Evolutionary conservation across 1,284 basidiomycete species (phyloP).

Genomic region (Agroathelia rolfsii): DNA sequence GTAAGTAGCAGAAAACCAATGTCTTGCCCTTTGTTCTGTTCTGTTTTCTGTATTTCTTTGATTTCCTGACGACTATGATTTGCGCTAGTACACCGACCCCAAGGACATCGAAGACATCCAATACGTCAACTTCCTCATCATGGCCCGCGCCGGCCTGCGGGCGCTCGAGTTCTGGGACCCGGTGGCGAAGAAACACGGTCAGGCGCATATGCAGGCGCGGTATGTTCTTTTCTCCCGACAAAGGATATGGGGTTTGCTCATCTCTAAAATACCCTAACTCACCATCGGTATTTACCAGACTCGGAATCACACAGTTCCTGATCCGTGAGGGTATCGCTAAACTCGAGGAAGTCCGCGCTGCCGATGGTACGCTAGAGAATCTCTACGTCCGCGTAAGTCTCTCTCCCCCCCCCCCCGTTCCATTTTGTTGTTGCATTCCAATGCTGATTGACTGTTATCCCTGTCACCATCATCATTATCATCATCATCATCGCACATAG

Average conservation of each 20-base stretch:
- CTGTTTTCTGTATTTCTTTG: neutral
- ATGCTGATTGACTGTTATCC: constrained; percentile 2
- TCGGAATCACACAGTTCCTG: constrained; percentile 74
- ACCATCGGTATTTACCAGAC: constrained; percentile 25
- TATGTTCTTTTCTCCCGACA: constrained; percentile 20
- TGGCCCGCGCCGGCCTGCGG: constrained; percentile 75
- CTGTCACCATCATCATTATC: too few relatives aligned
- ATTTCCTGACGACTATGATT: constrained; percentile 2
- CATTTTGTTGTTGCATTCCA: constrained; percentile 1
- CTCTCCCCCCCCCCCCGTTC: neutral
- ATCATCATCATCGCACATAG: too few relatives aligned
- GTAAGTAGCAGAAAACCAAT: constrained; percentile 29
- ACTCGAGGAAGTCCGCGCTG: constrained; percentile 55
- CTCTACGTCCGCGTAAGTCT: constrained; percentile 53
- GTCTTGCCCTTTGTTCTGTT: constrained; percentile 1
- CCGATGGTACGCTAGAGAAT: constrained; percentile 51
- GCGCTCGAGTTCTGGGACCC: constrained; percentile 81
- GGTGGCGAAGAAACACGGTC: constrained; percentile 69
- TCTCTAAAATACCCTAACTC: constrained; percentile 1
- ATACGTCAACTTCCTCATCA: constrained; percentile 72
- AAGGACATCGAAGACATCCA: constrained; percentile 69
- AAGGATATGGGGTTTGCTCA: constrained; percentile 2
- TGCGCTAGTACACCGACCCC: constrained; percentile 49
- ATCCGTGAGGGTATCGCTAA: constrained; percentile 61
- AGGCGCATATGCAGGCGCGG: constrained; percentile 90